A percentile compares a stretch with the other conserved stretches of the same genome.
Conservation (phyloP, 306 rosid genomes). For the Acacia melanoxylon region DNA sequence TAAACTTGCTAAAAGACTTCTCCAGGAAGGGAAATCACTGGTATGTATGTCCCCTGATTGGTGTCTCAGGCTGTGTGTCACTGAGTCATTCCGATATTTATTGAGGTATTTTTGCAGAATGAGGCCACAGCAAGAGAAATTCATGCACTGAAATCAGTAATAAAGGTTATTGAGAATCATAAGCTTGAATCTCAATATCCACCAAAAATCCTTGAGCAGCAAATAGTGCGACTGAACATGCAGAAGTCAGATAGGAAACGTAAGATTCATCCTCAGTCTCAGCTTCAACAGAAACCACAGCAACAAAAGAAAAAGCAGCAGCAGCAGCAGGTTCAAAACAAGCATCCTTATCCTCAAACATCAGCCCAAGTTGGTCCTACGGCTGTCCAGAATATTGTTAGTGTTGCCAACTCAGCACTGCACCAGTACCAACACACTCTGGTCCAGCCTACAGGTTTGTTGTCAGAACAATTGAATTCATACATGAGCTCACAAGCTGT, state of each 20-base stretch:
- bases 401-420: conserved; percentile 32
- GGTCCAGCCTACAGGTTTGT: conserved; percentile 50
- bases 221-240: conserved; percentile 56
- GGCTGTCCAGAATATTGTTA: conserved; percentile 28
- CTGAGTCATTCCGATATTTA: conserved; percentile 27
- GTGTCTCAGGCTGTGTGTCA: background rate
- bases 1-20: conserved; percentile 52
- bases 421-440: conserved; percentile 52
- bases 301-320: conserved; percentile 17
- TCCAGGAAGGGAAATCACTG: conserved; percentile 60
- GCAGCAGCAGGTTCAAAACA: conserved; percentile 40
- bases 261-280: conserved; percentile 37
- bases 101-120: conserved; percentile 48
- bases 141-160: conserved; percentile 62
- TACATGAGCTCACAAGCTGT: conserved; percentile 50
- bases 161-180: conserved; percentile 63
- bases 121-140: conserved; percentile 69
- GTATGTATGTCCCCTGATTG: conserved; percentile 43
- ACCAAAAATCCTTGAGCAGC: conserved; percentile 50
- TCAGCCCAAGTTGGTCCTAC: conserved; percentile 35
- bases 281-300: conserved; percentile 28
- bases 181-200: conserved; percentile 73
- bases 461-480: conserved; percentile 46
- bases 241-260: conserved; percentile 42
- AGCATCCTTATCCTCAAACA: conserved; percentile 43